These are phyloP conservation scores for Emmonsia crescens DNA, from an alignment of 2,329 filamentous ascomycete species.

Conservation along the genomic window DNA sequence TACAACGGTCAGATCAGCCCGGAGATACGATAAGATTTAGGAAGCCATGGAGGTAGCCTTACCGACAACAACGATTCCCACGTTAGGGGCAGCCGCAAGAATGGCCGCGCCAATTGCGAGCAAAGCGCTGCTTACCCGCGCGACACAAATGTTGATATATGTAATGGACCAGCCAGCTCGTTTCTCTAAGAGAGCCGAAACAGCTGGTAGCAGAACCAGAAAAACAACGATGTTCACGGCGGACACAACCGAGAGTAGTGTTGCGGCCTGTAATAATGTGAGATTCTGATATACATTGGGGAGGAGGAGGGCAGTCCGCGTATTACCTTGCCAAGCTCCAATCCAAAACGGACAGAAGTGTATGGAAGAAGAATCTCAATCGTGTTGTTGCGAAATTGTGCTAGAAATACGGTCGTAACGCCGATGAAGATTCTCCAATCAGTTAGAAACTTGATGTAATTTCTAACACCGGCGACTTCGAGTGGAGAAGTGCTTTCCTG, in stretches of 20 bases:
- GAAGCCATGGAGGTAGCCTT: too few species aligned
- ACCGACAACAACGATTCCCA: too few species aligned
- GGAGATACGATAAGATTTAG: too few species aligned
- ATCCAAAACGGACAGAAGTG: constrained; percentile 2
- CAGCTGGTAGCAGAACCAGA: background rate
- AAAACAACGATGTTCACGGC: background rate
- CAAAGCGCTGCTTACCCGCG: background rate
- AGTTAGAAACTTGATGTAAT: background rate
- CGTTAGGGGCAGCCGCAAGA: too few species aligned
- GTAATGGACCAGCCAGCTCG: background rate
- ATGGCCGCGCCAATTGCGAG: background rate
- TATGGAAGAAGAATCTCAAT: constrained; percentile 3
- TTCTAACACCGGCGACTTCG: background rate
- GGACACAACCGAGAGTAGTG: background rate
- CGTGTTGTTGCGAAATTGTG: constrained; percentile 1
- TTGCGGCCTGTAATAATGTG: background rate
- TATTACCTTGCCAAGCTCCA: background rate
- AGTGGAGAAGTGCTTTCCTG: background rate
- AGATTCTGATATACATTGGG: background rate
- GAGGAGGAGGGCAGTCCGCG: too few species aligned
- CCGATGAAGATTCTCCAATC: background rate
- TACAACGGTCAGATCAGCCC: background rate
- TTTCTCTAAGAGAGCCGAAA: background rate
- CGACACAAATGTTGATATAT: background rate
- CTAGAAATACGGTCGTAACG: background rate